Evolutionary conservation across 2,329 filamentous ascomycete species (phyloP), one percentile per base, ranked within the genome.

Genomic region (Cercospora sp.): DNA sequence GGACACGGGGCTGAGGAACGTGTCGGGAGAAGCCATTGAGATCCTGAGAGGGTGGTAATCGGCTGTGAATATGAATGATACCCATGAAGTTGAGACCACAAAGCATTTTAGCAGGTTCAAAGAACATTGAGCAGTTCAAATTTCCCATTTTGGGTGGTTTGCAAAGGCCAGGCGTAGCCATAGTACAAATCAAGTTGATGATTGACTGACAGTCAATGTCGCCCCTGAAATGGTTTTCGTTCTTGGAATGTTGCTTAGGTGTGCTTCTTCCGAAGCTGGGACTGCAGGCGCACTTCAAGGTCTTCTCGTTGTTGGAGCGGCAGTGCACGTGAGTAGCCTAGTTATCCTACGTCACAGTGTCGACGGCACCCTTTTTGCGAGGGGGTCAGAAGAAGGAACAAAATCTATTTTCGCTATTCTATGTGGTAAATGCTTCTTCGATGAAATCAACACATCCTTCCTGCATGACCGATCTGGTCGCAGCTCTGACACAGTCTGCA

Each of bases 341-440:
- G 42, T 45, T 3, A 9, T 45, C 39, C 6, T 2, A 36, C 13
- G 13, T 36, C n/a, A 2, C 42, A 45, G n/a, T 45, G 18, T 45
- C 42, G 18, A 45, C 20, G 7, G 5, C 8, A 20, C n/a, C 42
- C 42, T 45, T 45, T n/a, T 20, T 8, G 9, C 0, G 3, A 23
- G 18, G 8, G 42, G 42, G 42, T 1, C 36, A 39, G 18, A 48
- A 20, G 42, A 3, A 12, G 13, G 8, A 48, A 48, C n/a, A 7
- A 16, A 23, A 12, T 48, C 45, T 48, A 48, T 48, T 23, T 23
- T 48, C 45, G 45, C 45, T 48, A 48, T 12, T 10, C 45, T 48
- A 48, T 4, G 45, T 48, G 9, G 87, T 89, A 78, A 90, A 90
- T 45, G 86, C 86, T 79, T 90, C 88, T 76, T 90, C 88, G 20